Conservation (phyloP, 345 rosid species). For the Zanthoxylum bungeanum region DNA sequence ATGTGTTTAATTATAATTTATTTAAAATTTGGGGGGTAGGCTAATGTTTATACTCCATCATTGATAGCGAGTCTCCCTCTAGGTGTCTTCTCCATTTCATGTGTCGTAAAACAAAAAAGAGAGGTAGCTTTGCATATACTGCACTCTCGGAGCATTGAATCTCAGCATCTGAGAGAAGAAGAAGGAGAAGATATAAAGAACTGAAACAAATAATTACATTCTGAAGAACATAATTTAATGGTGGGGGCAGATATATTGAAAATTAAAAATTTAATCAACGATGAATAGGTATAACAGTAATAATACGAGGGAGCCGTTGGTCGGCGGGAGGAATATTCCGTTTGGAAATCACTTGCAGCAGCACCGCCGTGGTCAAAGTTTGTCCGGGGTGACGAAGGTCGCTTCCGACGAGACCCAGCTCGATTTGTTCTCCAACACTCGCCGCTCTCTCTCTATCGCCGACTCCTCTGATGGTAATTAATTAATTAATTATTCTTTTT, state of each 20-base stretch:
- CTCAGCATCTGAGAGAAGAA: constrained; percentile 7
- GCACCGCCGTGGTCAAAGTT: constrained; percentile 60
- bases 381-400: constrained; percentile 41
- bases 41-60: too few species aligned
- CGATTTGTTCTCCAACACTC: constrained; percentile 86
- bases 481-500: not conserved
- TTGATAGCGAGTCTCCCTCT: too few species aligned
- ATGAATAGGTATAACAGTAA: constrained; percentile 34
- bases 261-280: constrained; percentile 11
- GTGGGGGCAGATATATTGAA: not conserved
- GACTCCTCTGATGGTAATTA: constrained; percentile 74
- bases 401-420: constrained; percentile 55
- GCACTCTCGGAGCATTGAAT: not conserved
- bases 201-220: not conserved
- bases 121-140: constrained; percentile 1
- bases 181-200: not conserved
- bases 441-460: constrained; percentile 63
- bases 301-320: constrained; percentile 51
- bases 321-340: constrained; percentile 47
- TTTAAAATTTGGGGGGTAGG: too few species aligned
- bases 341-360: constrained; percentile 21
- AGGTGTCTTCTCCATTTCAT: too few species aligned
- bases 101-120: too few species aligned
- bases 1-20: too few species aligned
- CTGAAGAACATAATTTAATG: not conserved